phyloP scores from a whole-genome alignment of 495 filamentous ascomycete species.

The Oidiodendron maius region DNA sequence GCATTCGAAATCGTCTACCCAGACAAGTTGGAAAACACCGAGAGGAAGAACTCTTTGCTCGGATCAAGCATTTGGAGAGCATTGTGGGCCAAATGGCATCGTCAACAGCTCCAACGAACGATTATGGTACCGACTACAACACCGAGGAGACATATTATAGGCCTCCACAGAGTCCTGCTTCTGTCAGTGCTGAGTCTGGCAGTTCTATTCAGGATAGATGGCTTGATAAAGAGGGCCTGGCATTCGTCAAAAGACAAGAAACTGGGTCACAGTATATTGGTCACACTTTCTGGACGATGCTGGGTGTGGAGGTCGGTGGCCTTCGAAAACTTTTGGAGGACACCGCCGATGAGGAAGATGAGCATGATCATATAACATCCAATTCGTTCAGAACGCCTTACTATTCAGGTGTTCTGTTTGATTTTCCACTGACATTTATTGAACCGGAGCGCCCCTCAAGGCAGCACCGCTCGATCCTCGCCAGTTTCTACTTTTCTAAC shows the following conservation, averaged over 20 bases:
- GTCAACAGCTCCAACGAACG: too few species aligned
- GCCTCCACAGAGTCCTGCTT: too few species aligned
- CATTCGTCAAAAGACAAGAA: too few species aligned
- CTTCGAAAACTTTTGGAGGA: conserved; percentile 6
- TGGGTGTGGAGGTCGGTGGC: conserved; percentile 9
- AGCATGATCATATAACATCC: conserved; percentile 6
- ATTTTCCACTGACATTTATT: conserved; percentile 9
- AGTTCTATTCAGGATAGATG: too few species aligned
- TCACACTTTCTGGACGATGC: conserved; percentile 12
- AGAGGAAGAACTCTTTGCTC: conserved; percentile 3
- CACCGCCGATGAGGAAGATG: conserved; percentile 12
- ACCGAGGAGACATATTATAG: conserved; percentile 11
- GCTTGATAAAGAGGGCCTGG: too few species aligned
- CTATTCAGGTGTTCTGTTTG: conserved; percentile 5
- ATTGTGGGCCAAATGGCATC: conserved; percentile 5
- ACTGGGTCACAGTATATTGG: too few species aligned
- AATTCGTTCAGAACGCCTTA: conserved; percentile 7
- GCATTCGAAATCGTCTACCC: conserved; percentile 4
- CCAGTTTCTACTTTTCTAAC: conserved; percentile 7
- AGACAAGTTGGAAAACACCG: conserved; percentile 4
- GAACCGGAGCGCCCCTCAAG: conserved; percentile 4
- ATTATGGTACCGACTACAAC: not conserved
- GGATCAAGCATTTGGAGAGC: conserved; percentile 6
- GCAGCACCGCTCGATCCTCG: conserved; percentile 1
- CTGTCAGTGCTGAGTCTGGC: conserved; percentile 3